These are phyloP conservation scores for Flaveria linearis DNA, from an alignment of 129 eudicot species.

Conservation along the genomic window DNA sequence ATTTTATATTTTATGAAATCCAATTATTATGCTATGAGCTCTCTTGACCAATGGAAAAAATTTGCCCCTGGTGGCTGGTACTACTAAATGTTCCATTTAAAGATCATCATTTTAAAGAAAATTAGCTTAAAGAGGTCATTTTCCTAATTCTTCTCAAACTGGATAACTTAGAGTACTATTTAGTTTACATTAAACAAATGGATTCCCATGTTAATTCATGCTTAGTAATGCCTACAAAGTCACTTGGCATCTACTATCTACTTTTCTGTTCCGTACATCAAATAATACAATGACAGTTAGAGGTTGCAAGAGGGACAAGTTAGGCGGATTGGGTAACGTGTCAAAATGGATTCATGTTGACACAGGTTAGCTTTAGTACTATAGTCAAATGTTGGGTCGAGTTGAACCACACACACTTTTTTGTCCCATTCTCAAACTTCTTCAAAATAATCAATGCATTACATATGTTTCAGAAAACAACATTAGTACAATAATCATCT, in stretches of 20 bases:
- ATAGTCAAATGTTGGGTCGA: neutral
- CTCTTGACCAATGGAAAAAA: neutral
- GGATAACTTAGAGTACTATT: slow-evolving; percentile 6
- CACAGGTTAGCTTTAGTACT: neutral
- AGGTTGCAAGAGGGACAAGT: slow-evolving; percentile 1
- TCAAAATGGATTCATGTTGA: neutral
- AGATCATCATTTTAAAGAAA: slow-evolving; percentile 4
- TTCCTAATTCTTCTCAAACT: slow-evolving; percentile 8
- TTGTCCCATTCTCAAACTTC: neutral
- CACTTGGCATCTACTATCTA: slow-evolving; percentile 10
- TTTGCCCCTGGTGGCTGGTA: neutral
- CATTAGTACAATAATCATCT: neutral
- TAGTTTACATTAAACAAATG: neutral
- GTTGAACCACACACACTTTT: neutral
- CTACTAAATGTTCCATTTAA: neutral
- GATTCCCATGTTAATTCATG: neutral
- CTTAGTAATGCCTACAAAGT: slow-evolving; percentile 1
- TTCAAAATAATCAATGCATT: neutral
- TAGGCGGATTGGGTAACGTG: neutral
- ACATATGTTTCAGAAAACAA: neutral
- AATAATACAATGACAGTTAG: slow-evolving; percentile 5
- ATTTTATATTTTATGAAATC: neutral
- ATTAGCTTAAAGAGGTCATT: neutral
- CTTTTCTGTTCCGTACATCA: neutral
- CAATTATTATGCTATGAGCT: neutral